Percentiles rank a stretch among this genome's conserved stretches.
Conservation (phyloP, 108 stramenopile species). For the Stephanodiscus minutulus region DNA sequence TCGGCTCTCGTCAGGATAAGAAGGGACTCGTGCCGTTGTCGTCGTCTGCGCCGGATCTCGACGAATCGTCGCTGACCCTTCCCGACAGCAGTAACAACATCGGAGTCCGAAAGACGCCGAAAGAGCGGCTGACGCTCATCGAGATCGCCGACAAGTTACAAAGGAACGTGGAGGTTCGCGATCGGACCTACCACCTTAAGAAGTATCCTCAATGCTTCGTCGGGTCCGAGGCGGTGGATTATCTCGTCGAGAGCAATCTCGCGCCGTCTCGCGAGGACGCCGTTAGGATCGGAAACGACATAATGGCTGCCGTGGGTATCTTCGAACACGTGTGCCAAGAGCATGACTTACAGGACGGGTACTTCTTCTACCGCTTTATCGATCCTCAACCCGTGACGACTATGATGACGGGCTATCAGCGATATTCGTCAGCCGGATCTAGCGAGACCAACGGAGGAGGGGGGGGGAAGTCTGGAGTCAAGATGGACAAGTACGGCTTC, state of each 20-base stretch:
- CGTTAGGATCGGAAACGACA: slow-evolving; percentile 49
- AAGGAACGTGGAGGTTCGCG: slow-evolving; percentile 35
- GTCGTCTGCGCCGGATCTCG: not conserved
- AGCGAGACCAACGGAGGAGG: slow-evolving; percentile 42
- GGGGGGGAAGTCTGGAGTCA: not conserved
- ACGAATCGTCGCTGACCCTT: not conserved
- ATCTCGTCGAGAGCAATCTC: slow-evolving; percentile 45
- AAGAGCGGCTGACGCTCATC: not conserved
- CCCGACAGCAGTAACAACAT: not conserved
- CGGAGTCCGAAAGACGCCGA: no score
- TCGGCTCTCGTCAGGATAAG: not conserved
- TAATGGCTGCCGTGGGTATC: slow-evolving; percentile 14
- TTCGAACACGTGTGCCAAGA: slow-evolving; percentile 42
- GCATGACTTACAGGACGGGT: slow-evolving; percentile 56
- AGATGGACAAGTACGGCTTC: slow-evolving; percentile 42
- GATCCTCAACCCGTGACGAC: not conserved
- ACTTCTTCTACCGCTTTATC: slow-evolving; percentile 32
- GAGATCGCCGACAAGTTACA: slow-evolving; percentile 39
- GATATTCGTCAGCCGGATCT: not conserved
- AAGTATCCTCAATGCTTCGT: slow-evolving; percentile 65
- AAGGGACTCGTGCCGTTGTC: not conserved
- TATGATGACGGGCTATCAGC: no score
- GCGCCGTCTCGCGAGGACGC: slow-evolving; percentile 56
- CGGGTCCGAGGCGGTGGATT: slow-evolving; percentile 68
- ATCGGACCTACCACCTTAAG: slow-evolving; percentile 52